Evolutionary conservation across 176 grass and related monocot genomes (phyloP), one percentile per base, ranked within the genome.

Genomic region (Dendrocalamus sinicus): DNA sequence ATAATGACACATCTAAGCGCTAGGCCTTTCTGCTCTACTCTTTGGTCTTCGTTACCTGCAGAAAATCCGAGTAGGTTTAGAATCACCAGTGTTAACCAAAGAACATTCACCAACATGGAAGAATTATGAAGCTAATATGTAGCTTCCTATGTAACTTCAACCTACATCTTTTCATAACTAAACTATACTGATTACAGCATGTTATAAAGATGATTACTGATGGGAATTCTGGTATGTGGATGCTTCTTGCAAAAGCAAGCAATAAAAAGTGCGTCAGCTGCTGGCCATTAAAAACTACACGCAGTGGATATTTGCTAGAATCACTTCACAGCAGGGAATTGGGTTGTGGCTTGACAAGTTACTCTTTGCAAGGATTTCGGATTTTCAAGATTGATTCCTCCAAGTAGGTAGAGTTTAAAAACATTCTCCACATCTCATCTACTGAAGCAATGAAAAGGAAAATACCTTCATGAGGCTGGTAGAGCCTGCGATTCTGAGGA

Each of bases 391-490:
- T 48, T 4, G 11, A 30, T 73, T 73, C 40, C 11, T 48, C 76
- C 23, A 72, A 55, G 44, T 77, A 72, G 52, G 22, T 60, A 23
- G 58, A 60, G 22, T 24, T 12, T 24, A 24, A 61, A 1, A 61
- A 12, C 58, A 61, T 61, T 61, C n/a, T 24, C 58, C 58, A 5
- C n/a, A 73, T 67, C 74, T 62, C 66, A 78, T 24, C 41, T 69
- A 46, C 79, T 70, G 15, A 81, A 88, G 39, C 26, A 54, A 45
- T 75, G 39, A 72, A 72, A 71, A 66, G 74, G 32, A 71, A 67
- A 43, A 59, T 93, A 93, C 95, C 93, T 92, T 98, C 95, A 67
- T 72, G 79, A 37, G 95, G 95, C 53, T 98, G 95, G 72, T 89
- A 80, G 12, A 98, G 93, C 62, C 89, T 95, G 40, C 91, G 85